Evolutionary conservation across 225 moss, liverwort and hornwort species (phyloP), one percentile per base, ranked within the genome.

Genomic region (Sphagnum contortum): DNA sequence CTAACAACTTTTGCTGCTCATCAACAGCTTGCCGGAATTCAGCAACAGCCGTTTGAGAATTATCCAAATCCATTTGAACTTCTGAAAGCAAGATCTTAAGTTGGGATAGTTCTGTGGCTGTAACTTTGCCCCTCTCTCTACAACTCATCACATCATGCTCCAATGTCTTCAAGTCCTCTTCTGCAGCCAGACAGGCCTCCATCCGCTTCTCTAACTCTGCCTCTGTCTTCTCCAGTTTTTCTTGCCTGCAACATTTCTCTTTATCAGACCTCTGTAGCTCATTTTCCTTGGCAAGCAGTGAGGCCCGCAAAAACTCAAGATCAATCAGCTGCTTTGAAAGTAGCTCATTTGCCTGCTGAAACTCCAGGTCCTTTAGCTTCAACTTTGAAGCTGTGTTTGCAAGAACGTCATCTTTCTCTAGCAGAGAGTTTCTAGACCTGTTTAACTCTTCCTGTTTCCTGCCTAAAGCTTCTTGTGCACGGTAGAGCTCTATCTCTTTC

Each of bases 51-150:
- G 62, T 53, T 53, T 71, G 63, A 29, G 76, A 79, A 29, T 65
- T 69, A 52, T 79, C 74, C 9, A 83, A 63, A 60, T 83, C 83
- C 4, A 56, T 57, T 68, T 77, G 71, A 10, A 83, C 83, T 47
- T 76, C 79, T 2, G 60, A 58, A 3, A 83, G 56, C 5, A 83
- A 60, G 48, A 67, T 67, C 66, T 75, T 80, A 2, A 69, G 63
- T 6, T 69, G 69, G 10, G 60, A 68, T 5, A 80, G 52, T 55
- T 80, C 84, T 65, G 67, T 57, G 11, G 56, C 67, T 4, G 57
- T 59, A 45, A 50, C 50, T 57, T 72, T 77, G 9, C 73, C 73
- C 45, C 68, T 57, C 29, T 50, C 63, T 9, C 55, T 74, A 45
- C 55, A 5, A 70, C 62, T 55, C 12, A 29, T 56, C 58, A 84